These are phyloP conservation scores for Aspergillus texensis DNA, from an alignment of 2,329 filamentous ascomycete genomes.

Conservation along the genomic window DNA sequence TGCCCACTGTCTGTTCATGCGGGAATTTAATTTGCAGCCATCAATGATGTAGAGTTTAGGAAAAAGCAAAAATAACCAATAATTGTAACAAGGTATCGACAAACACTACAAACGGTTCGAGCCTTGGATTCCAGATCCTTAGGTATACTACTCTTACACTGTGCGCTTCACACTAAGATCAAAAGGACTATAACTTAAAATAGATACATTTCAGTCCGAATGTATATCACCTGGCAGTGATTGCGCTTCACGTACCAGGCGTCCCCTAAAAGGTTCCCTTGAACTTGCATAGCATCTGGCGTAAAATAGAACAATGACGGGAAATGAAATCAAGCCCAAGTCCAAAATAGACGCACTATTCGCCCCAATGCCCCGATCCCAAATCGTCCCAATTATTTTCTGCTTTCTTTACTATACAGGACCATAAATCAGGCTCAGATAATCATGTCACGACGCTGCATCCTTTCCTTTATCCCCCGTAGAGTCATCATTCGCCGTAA, in stretches of 20 bases:
- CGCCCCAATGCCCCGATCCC: conserved; percentile 43
- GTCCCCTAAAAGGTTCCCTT: background rate
- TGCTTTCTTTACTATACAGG: conserved; percentile 43
- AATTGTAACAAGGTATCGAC: background rate
- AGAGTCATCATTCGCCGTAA: conserved; percentile 46
- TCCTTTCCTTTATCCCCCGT: conserved; percentile 46
- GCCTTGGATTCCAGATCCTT: background rate
- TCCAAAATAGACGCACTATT: conserved; percentile 42
- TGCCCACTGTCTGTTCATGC: conserved; percentile 10
- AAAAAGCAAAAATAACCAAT: background rate
- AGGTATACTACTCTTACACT: background rate
- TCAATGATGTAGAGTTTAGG: background rate
- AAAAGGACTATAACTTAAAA: background rate
- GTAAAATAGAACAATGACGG: conserved; percentile 20
- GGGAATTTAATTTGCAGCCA: background rate
- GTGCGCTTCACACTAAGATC: background rate
- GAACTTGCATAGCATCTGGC: conserved; percentile 8
- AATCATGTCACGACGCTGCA: conserved; percentile 34
- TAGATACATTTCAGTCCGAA: conserved; percentile 4
- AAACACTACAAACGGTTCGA: background rate
- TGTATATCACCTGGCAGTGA: background rate
- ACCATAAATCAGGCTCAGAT: conserved; percentile 31
- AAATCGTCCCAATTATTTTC: conserved; percentile 42
- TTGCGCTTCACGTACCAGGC: background rate
- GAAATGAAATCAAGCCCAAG: conserved; percentile 29